phyloP scores from a whole-genome alignment of 352 stramenopile genomes.

The Globisporangium radiosum region DNA sequence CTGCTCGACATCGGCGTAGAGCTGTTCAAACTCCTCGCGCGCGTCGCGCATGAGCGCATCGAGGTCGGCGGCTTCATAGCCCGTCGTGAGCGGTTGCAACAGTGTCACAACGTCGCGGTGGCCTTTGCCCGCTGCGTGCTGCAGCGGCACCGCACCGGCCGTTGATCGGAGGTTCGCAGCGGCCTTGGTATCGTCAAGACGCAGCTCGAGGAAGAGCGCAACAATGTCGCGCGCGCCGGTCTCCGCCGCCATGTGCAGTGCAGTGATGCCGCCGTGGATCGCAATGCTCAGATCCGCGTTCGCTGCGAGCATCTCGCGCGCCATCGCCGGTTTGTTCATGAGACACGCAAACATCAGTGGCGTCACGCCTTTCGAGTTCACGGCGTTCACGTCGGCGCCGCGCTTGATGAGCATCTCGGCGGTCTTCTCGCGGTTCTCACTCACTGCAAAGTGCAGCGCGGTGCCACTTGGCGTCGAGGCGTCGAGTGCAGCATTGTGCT shows the following conservation, averaged over 20 bases:
- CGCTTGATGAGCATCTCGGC: constrained; percentile 51
- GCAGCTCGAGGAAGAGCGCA: constrained; percentile 41
- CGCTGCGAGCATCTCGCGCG: constrained; percentile 44
- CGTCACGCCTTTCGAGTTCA: constrained; percentile 64
- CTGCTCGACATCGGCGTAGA: constrained; percentile 31
- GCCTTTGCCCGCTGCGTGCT: constrained; percentile 69
- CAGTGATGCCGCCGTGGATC: constrained; percentile 60
- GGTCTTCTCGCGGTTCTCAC: constrained; percentile 73
- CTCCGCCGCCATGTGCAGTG: constrained; percentile 71
- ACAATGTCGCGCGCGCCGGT: constrained; percentile 61
- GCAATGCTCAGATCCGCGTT: constrained; percentile 40
- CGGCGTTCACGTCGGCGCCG: constrained; percentile 58
- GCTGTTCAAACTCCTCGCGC: constrained; percentile 54
- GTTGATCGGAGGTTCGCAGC: constrained; percentile 57
- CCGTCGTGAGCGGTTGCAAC: constrained; percentile 52
- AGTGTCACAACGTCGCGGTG: constrained; percentile 58
- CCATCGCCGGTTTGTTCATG: constrained; percentile 69
- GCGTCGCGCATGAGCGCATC: constrained; percentile 55
- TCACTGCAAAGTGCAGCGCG: constrained; percentile 74
- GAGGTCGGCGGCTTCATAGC: constrained; percentile 48
- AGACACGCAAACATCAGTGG: constrained; percentile 67
- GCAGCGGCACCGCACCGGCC: constrained; percentile 53
- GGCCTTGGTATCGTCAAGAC: constrained; percentile 33
- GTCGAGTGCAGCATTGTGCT: constrained; percentile 51
- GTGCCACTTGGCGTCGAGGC: constrained; percentile 65